Conservation (phyloP, 768 basidiomycete species). For the Pisolithus microcarpus region DNA sequence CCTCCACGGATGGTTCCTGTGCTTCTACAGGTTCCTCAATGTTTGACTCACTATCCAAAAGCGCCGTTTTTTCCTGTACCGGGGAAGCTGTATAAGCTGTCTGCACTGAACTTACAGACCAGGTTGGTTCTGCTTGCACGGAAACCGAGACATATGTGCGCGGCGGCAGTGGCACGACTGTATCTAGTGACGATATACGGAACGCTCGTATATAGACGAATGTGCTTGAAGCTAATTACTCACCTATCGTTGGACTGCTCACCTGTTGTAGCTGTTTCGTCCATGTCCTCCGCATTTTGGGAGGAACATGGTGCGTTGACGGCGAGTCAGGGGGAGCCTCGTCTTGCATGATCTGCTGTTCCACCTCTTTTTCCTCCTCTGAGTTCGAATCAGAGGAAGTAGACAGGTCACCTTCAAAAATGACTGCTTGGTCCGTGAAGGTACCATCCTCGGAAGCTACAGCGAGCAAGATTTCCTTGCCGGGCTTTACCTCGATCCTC, state of each 20-base stretch:
- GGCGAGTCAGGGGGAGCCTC: constrained; percentile 32
- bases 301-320: constrained; percentile 41
- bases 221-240: constrained; percentile 17
- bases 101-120: constrained; percentile 35
- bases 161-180: constrained; percentile 10
- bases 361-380: constrained; percentile 35
- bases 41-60: constrained; percentile 3
- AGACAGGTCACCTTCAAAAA: constrained; percentile 48
- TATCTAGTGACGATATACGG: constrained; percentile 26
- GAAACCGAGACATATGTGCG: constrained; percentile 35
- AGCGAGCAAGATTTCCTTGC: constrained; percentile 62
- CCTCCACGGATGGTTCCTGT: constrained; percentile 6
- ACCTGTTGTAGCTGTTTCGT: constrained; percentile 42
- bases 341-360: constrained; percentile 34
- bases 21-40: constrained; percentile 8
- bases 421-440: constrained; percentile 49
- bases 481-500: constrained; percentile 61
- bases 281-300: constrained; percentile 62
- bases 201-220: constrained; percentile 17
- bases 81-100: constrained; percentile 17
- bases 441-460: constrained; percentile 45
- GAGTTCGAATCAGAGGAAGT: constrained; percentile 24
- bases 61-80: constrained; percentile 7
- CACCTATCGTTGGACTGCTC: constrained; percentile 30
- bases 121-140: constrained; percentile 36